A percentile compares a stretch with the other conserved stretches of the same genome.
These are phyloP conservation scores for Leersia perrieri DNA, from an alignment of 176 grass and related monocot genomes.

Conservation along the genomic window DNA sequence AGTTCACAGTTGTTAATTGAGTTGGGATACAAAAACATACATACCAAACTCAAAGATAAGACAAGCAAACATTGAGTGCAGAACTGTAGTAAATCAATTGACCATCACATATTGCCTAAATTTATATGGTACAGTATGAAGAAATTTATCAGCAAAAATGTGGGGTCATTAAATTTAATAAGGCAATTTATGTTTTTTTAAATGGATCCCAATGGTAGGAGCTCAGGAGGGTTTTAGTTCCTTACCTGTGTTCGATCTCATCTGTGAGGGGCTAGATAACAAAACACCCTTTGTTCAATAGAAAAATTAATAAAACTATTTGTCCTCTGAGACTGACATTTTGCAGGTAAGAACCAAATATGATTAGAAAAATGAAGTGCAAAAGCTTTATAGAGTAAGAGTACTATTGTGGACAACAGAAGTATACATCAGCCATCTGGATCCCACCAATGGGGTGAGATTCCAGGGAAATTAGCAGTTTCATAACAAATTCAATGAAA, in stretches of 20 bases:
- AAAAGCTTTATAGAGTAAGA: not conserved
- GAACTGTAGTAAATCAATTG: not conserved
- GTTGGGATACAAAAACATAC: not conserved
- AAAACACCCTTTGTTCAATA: not conserved
- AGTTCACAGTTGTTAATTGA: not conserved
- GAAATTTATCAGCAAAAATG: conserved; percentile 16
- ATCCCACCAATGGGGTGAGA: not conserved
- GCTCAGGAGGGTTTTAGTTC: not conserved
- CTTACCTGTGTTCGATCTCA: not conserved
- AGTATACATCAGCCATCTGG: not conserved
- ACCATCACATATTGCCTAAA: conserved; percentile 23
- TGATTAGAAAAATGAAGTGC: not conserved
- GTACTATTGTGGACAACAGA: not conserved
- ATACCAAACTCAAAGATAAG: not conserved
- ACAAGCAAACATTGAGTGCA: not conserved
- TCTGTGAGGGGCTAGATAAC: not conserved
- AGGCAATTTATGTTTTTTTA: conserved; percentile 24
- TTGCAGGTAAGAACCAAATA: not conserved
- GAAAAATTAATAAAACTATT: not conserved
- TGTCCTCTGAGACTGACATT: not conserved
- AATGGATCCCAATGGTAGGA: conserved; percentile 4
- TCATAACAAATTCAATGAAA: not conserved
- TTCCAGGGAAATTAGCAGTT: not conserved
- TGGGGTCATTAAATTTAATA: conserved; percentile 4
- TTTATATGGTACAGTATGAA: not conserved